A percentile compares a stretch with the other conserved stretches of the same genome.
These are phyloP conservation scores for Acanthamoeba rhysodes DNA, from an alignment of 208 protist genomes.

Conservation along the genomic window DNA sequence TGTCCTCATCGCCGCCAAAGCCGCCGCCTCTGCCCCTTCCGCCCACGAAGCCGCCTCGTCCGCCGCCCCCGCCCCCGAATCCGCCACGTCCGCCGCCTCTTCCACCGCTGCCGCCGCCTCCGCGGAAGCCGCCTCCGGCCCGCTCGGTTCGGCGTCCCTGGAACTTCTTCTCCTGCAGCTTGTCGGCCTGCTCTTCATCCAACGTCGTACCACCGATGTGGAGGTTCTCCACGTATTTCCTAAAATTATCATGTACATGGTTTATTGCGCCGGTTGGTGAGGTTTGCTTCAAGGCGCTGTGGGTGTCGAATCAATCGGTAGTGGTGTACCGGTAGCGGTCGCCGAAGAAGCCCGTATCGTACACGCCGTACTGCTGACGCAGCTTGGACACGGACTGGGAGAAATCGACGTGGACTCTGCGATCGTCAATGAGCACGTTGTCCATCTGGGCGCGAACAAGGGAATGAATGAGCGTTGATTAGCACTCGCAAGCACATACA, in stretches of 20 bases:
- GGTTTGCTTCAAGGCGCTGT: not conserved
- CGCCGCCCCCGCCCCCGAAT: not conserved
- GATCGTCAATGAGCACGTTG: conserved; percentile 98
- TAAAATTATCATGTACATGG: not conserved
- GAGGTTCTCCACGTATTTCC: conserved; percentile 32
- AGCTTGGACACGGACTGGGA: conserved; percentile 96
- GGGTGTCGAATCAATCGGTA: not conserved
- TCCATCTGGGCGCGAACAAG: conserved; percentile 93
- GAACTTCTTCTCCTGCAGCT: conserved; percentile 39
- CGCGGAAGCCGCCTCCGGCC: not conserved
- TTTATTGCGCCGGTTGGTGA: not conserved
- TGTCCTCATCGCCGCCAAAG: not conserved
- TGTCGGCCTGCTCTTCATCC: conserved; percentile 39
- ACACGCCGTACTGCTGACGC: conserved; percentile 32
- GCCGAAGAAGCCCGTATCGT: conserved; percentile 55
- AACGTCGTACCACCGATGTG: not conserved
- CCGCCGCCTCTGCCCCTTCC: not conserved
- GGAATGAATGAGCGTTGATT: too few species aligned
- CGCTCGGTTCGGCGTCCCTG: not conserved
- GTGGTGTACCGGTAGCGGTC: conserved; percentile 30
- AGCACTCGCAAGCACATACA: conserved; percentile 60
- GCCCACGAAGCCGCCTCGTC: not conserved
- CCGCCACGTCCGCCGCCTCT: not conserved
- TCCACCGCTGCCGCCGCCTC: not conserved
- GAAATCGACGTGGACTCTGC: conserved; percentile 99